Evolutionary conservation across 306 rosid genomes (phyloP), one percentile per base, ranked within the genome.

Genomic region (Vicia villosa): DNA sequence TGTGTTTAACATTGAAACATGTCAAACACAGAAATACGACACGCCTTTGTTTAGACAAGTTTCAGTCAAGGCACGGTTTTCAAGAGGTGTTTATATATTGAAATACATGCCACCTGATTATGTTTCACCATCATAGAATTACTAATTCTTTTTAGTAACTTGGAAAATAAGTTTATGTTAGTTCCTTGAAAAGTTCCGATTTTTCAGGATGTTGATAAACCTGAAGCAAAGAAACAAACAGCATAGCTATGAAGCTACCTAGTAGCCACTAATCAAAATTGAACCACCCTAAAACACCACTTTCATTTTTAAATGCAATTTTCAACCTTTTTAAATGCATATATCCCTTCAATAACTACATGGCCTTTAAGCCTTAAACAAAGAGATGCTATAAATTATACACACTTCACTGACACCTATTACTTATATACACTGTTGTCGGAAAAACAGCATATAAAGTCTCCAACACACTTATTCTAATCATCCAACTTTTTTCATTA

Each of bases 381-480:
- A 74, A 69, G 64, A 80, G 46, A 19, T 21, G 60, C 54, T 43
- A 38, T 30, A 47, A 56, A 60, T 70, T 21, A 72, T 10, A 12
- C 63, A 49, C 36, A 58, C 67, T 79, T 75, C 78, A 56, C 75
- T 69, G 82, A 46, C 75, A 62, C 70, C 73, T 76, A 21, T 65
- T 67, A 81, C 71, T 75, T 77, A 74, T 85, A 87, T 74, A 70
- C 57, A 66, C 45, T 66, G 15, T 68, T 91, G 97, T 83, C 84
- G 82, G 72, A 71, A 84, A 86, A 88, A 83, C 80, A 81, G 79
- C 84, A 63, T 70, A 83, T 84, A 86, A 77, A 86, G 83, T 76
- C 70, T 69, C 80, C 57, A 70, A 64, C 43, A 61, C 56, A 74
- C 58, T 57, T 20, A 73, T 32, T 74, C 51, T 56, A 45, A 63